A percentile compares a stretch with the other conserved stretches of the same genome.
Evolutionary conservation across 75 land plant species (phyloP).

Genomic region (Sequoia sempervirens): DNA sequence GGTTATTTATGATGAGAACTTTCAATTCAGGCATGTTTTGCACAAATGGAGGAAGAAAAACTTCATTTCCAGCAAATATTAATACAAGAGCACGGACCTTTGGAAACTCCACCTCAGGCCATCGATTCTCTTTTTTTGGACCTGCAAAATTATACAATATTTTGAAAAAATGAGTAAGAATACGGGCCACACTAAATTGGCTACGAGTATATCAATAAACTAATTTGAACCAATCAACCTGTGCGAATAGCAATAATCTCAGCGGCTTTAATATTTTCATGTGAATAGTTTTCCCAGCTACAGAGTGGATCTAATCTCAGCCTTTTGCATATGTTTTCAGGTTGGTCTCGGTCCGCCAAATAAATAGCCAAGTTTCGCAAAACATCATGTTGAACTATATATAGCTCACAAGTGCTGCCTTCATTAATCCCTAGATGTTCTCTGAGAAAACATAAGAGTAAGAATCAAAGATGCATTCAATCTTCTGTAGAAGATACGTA

Average conservation of each 20-base stretch:
- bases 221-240: slow-evolving; percentile 20
- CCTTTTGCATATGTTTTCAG: slow-evolving; percentile 20
- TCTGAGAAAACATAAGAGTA: background rate
- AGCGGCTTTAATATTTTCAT: slow-evolving; percentile 32
- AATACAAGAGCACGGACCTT: slow-evolving; percentile 61
- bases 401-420: slow-evolving; percentile 36
- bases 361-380: slow-evolving; percentile 56
- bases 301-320: slow-evolving; percentile 26
- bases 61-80: slow-evolving; percentile 31
- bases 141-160: slow-evolving; percentile 18
- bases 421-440: background rate
- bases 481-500: background rate
- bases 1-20: background rate
- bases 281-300: slow-evolving; percentile 39
- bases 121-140: slow-evolving; percentile 45
- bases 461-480: background rate
- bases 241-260: slow-evolving; percentile 56
- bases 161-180: background rate
- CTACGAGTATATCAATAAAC: background rate
- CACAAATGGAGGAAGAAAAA: slow-evolving; percentile 13
- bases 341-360: slow-evolving; percentile 10
- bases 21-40: background rate
- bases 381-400: slow-evolving; percentile 51
- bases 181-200: background rate
- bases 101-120: slow-evolving; percentile 48